Evolutionary conservation across 1,139 yeast genomes (phyloP).

Genomic region (Pichia sp.): DNA sequence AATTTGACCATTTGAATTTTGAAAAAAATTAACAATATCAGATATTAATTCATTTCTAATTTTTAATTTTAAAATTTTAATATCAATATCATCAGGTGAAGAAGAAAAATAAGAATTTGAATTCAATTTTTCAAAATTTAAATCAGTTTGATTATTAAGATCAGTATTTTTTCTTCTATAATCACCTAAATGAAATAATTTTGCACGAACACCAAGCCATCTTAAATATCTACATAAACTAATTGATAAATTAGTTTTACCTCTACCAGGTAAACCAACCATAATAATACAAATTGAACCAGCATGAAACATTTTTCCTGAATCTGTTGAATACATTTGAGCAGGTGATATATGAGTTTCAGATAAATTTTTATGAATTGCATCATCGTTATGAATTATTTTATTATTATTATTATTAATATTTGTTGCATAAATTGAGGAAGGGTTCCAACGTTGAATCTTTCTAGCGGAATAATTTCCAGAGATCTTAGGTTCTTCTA

Average conservation of each 20-base stretch:
- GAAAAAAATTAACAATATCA: conserved; percentile 68
- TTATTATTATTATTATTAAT: background rate
- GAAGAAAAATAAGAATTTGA: conserved; percentile 70
- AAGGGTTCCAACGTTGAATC: conserved; percentile 38
- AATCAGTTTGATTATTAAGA: conserved; percentile 2
- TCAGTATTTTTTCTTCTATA: conserved; percentile 60
- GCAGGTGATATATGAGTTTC: conserved; percentile 64
- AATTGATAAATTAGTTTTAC: conserved; percentile 89
- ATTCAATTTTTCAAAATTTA: conserved; percentile 34
- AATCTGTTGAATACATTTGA: conserved; percentile 83
- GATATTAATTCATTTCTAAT: conserved; percentile 59
- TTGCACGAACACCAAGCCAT: conserved; percentile 93
- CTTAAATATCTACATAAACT: conserved; percentile 84
- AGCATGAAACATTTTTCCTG: conserved; percentile 88
- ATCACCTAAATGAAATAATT: conserved; percentile 87
- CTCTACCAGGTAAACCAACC: conserved; percentile 94
- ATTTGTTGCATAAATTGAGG: conserved; percentile 16
- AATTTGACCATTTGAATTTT: conserved; percentile 76
- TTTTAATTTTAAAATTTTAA: conserved; percentile 48
- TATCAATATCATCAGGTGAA: conserved; percentile 48
- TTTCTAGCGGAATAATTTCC: conserved; percentile 49
- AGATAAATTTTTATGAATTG: conserved; percentile 48
- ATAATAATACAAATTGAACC: conserved; percentile 86
- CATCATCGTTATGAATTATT: conserved; percentile 33
- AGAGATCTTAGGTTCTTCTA: conserved; percentile 35